These are phyloP conservation scores for Sicyos edulis DNA, from an alignment of 306 rosid genomes.

Conservation along the genomic window DNA sequence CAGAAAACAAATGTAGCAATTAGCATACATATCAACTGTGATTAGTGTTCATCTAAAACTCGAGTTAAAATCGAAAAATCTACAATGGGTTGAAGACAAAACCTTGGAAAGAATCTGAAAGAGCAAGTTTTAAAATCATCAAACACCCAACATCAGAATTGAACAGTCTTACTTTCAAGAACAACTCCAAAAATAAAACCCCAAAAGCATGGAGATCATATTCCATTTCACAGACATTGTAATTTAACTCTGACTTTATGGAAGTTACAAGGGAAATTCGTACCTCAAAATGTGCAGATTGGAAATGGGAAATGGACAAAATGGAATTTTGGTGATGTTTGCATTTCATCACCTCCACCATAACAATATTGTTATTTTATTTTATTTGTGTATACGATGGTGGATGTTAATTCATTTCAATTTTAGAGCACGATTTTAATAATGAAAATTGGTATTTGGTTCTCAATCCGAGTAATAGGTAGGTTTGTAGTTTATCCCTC, in stretches of 20 bases:
- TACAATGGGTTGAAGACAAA: conserved; percentile 5
- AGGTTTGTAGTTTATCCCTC: too few species aligned
- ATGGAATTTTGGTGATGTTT: not conserved
- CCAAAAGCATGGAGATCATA: not conserved
- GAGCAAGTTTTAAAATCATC: not conserved
- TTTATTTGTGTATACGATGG: too few species aligned
- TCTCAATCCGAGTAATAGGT: too few species aligned
- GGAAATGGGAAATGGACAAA: not conserved
- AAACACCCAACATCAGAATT: not conserved
- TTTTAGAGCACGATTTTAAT: too few species aligned
- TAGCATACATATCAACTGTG: too few species aligned
- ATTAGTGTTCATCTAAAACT: too few species aligned
- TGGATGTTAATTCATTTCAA: too few species aligned
- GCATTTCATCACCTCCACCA: too few species aligned
- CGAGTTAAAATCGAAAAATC: not conserved
- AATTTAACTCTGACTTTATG: not conserved
- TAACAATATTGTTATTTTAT: too few species aligned
- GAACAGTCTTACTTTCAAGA: not conserved
- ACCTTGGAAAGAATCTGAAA: not conserved
- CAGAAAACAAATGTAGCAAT: too few species aligned
- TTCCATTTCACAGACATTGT: not conserved
- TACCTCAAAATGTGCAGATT: conserved; percentile 11
- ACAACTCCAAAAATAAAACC: not conserved
- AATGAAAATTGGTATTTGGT: too few species aligned
- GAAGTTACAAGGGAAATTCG: not conserved